Evolutionary conservation across 2,329 filamentous ascomycete species (phyloP).

Genomic region (Fusarium redolens): DNA sequence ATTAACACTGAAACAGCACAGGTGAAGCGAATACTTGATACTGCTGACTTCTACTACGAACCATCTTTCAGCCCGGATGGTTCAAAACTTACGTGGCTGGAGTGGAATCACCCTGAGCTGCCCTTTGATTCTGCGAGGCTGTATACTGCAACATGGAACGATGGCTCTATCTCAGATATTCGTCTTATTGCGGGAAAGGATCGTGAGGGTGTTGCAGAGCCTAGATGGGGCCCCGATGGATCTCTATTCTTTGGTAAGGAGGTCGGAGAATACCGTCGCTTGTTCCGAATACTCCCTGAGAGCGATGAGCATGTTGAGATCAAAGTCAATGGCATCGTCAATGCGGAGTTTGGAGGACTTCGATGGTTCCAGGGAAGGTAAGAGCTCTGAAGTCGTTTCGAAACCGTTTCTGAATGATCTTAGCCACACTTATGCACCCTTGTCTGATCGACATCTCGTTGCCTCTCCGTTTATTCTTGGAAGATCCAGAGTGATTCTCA

Average conservation of each 20-base stretch:
- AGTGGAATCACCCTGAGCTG: conserved; percentile 66
- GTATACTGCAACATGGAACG: conserved; percentile 56
- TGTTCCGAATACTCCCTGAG: conserved; percentile 54
- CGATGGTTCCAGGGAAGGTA: conserved; percentile 48
- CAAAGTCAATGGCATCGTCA: conserved; percentile 52
- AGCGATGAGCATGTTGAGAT: conserved; percentile 46
- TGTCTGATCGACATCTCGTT: conserved; percentile 51
- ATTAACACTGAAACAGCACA: conserved; percentile 56
- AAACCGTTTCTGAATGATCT: not conserved
- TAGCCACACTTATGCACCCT: conserved; percentile 55
- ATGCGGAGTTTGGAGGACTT: conserved; percentile 54
- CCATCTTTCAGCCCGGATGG: conserved; percentile 62
- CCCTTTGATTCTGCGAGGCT: conserved; percentile 62
- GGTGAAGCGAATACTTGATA: conserved; percentile 53
- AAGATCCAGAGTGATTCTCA: conserved; percentile 49
- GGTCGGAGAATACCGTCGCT: conserved; percentile 57
- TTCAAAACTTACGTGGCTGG: conserved; percentile 60
- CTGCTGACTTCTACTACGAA: conserved; percentile 64
- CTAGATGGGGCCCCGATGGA: conserved; percentile 62
- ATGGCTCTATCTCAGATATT: conserved; percentile 46
- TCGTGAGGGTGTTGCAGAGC: conserved; percentile 59
- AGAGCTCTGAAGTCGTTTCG: not conserved
- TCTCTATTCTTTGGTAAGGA: conserved; percentile 62
- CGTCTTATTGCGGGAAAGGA: conserved; percentile 56
- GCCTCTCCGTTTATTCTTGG: conserved; percentile 51